Percentiles rank a stretch among this genome's conserved stretches.
These are phyloP conservation scores for Raphanus hybrid DNA, from an alignment of 441 rosid species.

Conservation along the genomic window DNA sequence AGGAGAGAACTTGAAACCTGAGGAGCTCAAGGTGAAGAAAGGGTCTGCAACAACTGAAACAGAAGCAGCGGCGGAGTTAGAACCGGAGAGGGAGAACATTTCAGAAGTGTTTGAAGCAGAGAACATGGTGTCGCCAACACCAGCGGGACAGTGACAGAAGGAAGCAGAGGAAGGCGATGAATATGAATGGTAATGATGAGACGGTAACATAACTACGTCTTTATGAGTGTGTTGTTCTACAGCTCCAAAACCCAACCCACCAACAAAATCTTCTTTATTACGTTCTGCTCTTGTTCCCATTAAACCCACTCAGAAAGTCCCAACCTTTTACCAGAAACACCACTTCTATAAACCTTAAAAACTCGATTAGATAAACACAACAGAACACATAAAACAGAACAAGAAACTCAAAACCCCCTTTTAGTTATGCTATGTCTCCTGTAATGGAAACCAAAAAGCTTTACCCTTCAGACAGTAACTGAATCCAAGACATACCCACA, in stretches of 20 bases:
- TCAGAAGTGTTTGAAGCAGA: constrained; percentile 47
- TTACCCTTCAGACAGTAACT: constrained; percentile 17
- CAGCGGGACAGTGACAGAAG: constrained; percentile 26
- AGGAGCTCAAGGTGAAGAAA: constrained; percentile 40
- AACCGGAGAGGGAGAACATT: constrained; percentile 50
- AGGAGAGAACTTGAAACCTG: constrained; percentile 45
- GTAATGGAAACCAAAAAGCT: constrained; percentile 20
- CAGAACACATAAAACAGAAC: background rate
- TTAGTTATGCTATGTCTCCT: constrained; percentile 14
- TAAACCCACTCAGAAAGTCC: constrained; percentile 19
- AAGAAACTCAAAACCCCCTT: background rate
- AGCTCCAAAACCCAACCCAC: constrained; percentile 43
- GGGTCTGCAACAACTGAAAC: constrained; percentile 40
- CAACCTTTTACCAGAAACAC: constrained; percentile 16
- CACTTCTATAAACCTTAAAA: background rate
- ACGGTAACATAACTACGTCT: constrained; percentile 42
- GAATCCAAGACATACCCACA: constrained; percentile 13
- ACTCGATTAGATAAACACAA: background rate
- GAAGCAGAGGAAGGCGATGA: constrained; percentile 22
- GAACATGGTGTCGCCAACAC: constrained; percentile 49
- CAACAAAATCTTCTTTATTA: constrained; percentile 38
- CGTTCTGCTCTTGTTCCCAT: constrained; percentile 42
- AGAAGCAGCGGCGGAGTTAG: constrained; percentile 27
- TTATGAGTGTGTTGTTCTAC: constrained; percentile 29
- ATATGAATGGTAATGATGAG: constrained; percentile 35